phyloP scores from a whole-genome alignment of 768 basidiomycete species.

The Lentinula sp. region DNA sequence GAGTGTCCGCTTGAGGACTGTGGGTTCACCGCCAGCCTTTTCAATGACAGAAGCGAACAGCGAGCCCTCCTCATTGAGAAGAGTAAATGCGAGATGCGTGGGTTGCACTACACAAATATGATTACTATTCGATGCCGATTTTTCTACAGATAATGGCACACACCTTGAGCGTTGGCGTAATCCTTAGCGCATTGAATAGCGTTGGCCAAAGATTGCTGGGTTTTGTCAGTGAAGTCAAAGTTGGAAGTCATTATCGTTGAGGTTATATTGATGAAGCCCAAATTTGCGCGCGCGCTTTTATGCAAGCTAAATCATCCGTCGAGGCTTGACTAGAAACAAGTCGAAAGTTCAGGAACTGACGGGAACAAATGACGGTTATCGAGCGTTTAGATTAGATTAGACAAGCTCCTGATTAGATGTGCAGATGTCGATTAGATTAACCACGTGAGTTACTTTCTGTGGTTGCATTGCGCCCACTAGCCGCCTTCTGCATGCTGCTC shows the following conservation, averaged over 20 bases:
- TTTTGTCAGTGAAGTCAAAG: conserved; percentile 84
- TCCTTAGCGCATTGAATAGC: conserved; percentile 82
- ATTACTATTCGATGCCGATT: conserved; percentile 7
- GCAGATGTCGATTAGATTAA: background rate
- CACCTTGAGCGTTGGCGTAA: conserved; percentile 77
- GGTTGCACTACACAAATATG: conserved; percentile 55
- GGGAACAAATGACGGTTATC: background rate
- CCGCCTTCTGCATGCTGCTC: background rate
- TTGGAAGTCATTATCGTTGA: conserved; percentile 39
- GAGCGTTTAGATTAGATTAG: background rate
- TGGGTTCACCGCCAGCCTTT: conserved; percentile 81
- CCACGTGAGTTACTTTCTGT: background rate
- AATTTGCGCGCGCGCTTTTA: background rate
- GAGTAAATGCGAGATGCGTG: conserved; percentile 72
- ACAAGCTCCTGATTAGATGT: background rate
- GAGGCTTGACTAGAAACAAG: background rate
- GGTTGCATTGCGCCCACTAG: background rate
- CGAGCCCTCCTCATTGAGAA: conserved; percentile 69
- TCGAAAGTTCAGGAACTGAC: background rate
- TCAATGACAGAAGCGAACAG: conserved; percentile 76
- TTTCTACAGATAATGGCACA: conserved; percentile 9
- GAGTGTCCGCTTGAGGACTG: conserved; percentile 62
- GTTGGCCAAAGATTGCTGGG: conserved; percentile 60
- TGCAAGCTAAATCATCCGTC: background rate
- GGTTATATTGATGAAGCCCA: background rate